phyloP scores from a whole-genome alignment of 2,329 filamentous ascomycete genomes.

The Trichoderma asperellum region DNA sequence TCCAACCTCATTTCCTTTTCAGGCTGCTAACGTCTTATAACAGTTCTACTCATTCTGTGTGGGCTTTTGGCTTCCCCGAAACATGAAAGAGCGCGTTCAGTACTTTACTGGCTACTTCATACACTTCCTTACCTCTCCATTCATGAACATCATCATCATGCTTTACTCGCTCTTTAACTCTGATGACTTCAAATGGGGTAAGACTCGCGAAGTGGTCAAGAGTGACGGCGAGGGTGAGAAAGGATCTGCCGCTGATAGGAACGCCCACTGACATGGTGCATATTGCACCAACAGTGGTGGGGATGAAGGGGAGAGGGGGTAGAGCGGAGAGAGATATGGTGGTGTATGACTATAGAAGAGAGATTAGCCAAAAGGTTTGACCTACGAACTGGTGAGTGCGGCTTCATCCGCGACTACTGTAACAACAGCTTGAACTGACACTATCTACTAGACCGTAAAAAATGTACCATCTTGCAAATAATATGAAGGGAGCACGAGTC shows the following conservation, averaged over 20 bases:
- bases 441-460: neutral
- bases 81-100: constrained; percentile 44
- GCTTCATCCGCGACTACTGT: neutral
- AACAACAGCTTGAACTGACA: neutral
- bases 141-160: constrained; percentile 50
- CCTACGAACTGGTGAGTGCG: neutral
- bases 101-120: constrained; percentile 47
- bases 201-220: constrained; percentile 46
- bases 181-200: constrained; percentile 53
- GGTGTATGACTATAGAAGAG: neutral
- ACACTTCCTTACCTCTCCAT: constrained; percentile 45
- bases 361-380: neutral
- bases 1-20: too few species aligned
- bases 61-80: constrained; percentile 48
- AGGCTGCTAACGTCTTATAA: neutral
- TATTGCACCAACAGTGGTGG: neutral
- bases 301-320: neutral
- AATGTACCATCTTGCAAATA: neutral
- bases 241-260: constrained; percentile 35
- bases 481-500: neutral
- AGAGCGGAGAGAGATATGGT: neutral
- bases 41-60: constrained; percentile 49
- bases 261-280: constrained; percentile 30
- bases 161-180: constrained; percentile 48
- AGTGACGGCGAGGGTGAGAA: constrained; percentile 37